phyloP scores from a whole-genome alignment of 805 yeast species.

The Candida montana region DNA sequence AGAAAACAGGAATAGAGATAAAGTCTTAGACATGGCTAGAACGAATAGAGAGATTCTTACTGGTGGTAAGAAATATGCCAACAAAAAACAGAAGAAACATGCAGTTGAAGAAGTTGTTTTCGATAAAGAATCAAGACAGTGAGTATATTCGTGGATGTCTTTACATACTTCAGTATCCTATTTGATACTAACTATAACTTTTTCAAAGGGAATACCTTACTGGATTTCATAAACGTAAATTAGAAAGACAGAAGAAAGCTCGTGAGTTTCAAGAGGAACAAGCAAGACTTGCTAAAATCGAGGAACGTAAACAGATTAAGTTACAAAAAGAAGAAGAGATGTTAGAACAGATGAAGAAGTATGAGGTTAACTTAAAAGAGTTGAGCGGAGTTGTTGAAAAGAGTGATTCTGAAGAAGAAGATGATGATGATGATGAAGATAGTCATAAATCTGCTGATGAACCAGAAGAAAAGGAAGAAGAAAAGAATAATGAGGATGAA shows the following conservation, averaged over 20 bases:
- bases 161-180: not conserved
- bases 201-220: conserved; percentile 65
- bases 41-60: conserved; percentile 81
- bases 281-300: conserved; percentile 64
- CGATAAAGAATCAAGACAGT: conserved; percentile 67
- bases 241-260: conserved; percentile 85
- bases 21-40: conserved; percentile 15
- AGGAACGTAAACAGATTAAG: conserved; percentile 63
- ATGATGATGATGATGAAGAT: conserved; percentile 16
- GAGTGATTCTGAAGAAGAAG: conserved; percentile 14
- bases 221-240: conserved; percentile 92
- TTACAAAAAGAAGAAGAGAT: conserved; percentile 67
- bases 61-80: conserved; percentile 76
- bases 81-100: conserved; percentile 57
- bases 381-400: conserved; percentile 19
- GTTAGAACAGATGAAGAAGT: conserved; percentile 55
- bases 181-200: not conserved
- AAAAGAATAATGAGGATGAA: conserved; percentile 13
- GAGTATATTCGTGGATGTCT: conserved; percentile 18
- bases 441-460: conserved; percentile 16
- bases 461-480: conserved; percentile 26
- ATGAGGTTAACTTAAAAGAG: conserved; percentile 41
- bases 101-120: conserved; percentile 82
- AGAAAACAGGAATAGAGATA: not conserved
- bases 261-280: conserved; percentile 70